A percentile compares a stretch with the other conserved stretches of the same genome.
Evolutionary conservation across 2,329 filamentous ascomycete species (phyloP).

Genomic region (Alternaria incomplexa): DNA sequence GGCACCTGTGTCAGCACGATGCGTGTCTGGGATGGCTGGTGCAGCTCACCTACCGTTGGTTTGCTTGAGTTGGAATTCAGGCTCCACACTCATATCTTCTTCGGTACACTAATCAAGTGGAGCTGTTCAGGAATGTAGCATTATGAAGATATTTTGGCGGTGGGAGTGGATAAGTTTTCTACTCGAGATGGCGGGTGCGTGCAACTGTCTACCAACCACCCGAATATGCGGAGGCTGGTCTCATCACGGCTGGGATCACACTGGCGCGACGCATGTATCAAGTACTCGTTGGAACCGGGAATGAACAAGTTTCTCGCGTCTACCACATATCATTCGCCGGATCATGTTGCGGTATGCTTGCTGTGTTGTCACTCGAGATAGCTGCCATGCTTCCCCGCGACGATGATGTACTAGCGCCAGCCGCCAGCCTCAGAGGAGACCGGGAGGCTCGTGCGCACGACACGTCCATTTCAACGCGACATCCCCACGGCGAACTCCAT

Average conservation of each 20-base stretch:
- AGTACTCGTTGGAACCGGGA: not conserved
- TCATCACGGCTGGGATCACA: conserved; percentile 27
- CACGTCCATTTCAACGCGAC: not conserved
- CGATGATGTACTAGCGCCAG: conserved; percentile 10
- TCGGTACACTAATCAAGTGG: conserved; percentile 33
- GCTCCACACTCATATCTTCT: conserved; percentile 47
- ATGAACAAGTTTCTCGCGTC: conserved; percentile 8
- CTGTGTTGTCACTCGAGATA: conserved; percentile 17
- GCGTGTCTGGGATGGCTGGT: not conserved
- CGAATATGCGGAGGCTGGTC: conserved; percentile 33
- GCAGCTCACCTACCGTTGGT: conserved; percentile 49
- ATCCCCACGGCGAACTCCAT: not conserved
- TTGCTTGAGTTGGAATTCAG: conserved; percentile 49
- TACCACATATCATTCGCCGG: conserved; percentile 9
- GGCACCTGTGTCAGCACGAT: conserved; percentile 20
- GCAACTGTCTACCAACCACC: conserved; percentile 12
- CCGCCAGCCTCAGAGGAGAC: not conserved
- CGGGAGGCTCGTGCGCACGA: not conserved
- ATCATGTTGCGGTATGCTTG: conserved; percentile 13
- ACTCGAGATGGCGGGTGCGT: conserved; percentile 33
- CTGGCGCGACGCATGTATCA: conserved; percentile 31
- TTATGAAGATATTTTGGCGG: conserved; percentile 15
- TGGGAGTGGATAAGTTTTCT: conserved; percentile 33
- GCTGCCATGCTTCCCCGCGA: conserved; percentile 10
- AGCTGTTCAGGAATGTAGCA: conserved; percentile 38